Evolutionary conservation across 1,284 basidiomycete species (phyloP), one percentile per base, ranked within the genome.

Genomic region (Takashimella koratensis): DNA sequence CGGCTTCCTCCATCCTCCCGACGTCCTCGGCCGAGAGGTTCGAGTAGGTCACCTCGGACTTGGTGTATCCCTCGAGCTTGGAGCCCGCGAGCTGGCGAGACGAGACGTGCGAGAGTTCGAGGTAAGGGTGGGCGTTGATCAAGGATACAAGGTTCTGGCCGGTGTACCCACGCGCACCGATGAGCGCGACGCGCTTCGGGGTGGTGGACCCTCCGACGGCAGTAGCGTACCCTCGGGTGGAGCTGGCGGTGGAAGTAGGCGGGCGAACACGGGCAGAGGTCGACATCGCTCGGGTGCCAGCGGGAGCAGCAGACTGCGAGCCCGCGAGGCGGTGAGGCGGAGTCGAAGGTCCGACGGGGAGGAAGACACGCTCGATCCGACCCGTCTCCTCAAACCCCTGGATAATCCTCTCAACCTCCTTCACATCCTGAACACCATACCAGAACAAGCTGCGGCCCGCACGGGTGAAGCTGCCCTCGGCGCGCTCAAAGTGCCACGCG

Each of bases 401-500:
- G 60, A 96, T 86, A 57, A 86, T 83, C 64, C 79, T 83, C 80
- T 99, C 93, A 39, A 99, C 91, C 76, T 98, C 94, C 56, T 83
- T 83, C 36, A 97, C 86, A 67, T 96, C 91, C 65, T 88, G 86
- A 42, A 98, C 83, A 51, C 95, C 95, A 73, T 96, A 98, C 92
- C 95, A 98, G 83, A 97, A 98, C 70, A 99, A 79, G 69, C 86
- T 92, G 74, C 79, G 74, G 44, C 95, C 93, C 27, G 90, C 90
- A 51, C 96, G 83, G 11, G 94, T 96, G 80, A 99, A 99, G 76
- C 88, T 91, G 6, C 95, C 95, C 65, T 98, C 95, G 1, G 95
- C 92, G 52, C 92, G 85, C 80, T 99, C 96, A 72, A 97, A 99
- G 79, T 99, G 95, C 95, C 95, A 99, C 2, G 88, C 84, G 41